These are phyloP conservation scores for Sarocladium oryzae DNA, from an alignment of 2,329 filamentous ascomycete species.

Conservation along the genomic window DNA sequence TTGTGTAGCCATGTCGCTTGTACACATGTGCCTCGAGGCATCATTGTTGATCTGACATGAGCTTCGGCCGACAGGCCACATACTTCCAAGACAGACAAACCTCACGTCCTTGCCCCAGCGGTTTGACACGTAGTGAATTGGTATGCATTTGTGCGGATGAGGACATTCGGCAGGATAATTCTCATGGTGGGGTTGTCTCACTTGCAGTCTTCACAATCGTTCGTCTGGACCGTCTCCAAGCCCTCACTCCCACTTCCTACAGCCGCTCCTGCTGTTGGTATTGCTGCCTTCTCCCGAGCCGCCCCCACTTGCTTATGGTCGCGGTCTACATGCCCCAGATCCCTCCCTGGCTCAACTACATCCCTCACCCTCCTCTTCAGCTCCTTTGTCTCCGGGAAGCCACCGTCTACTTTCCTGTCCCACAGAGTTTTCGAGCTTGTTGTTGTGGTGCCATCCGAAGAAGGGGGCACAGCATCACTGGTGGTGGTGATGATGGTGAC, in stretches of 20 bases:
- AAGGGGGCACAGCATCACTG: not conserved
- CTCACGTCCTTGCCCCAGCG: too few species aligned
- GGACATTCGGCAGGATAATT: too few species aligned
- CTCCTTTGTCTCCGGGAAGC: slow-evolving; percentile 91
- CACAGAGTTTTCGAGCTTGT: slow-evolving; percentile 58
- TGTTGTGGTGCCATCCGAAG: slow-evolving; percentile 1
- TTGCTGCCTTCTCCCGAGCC: not conserved
- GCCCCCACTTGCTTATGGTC: slow-evolving; percentile 23
- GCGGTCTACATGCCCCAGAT: slow-evolving; percentile 77
- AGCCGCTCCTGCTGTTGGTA: not conserved
- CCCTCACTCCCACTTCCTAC: slow-evolving; percentile 7
- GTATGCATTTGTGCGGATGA: too few species aligned
- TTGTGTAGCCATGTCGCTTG: not conserved
- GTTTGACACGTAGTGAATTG: too few species aligned
- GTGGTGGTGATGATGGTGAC: slow-evolving; percentile 51
- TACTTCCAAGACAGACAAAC: too few species aligned
- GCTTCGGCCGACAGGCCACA: too few species aligned
- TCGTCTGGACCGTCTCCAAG: not conserved
- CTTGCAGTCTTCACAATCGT: slow-evolving; percentile 11
- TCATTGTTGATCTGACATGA: too few species aligned
- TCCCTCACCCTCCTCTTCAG: slow-evolving; percentile 81
- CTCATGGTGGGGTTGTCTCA: too few species aligned
- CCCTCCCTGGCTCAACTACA: slow-evolving; percentile 67
- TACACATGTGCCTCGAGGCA: too few species aligned
- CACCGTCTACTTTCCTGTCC: slow-evolving; percentile 81